phyloP scores from a whole-genome alignment of 345 rosid genomes.

The Microcos paniculata region DNA sequence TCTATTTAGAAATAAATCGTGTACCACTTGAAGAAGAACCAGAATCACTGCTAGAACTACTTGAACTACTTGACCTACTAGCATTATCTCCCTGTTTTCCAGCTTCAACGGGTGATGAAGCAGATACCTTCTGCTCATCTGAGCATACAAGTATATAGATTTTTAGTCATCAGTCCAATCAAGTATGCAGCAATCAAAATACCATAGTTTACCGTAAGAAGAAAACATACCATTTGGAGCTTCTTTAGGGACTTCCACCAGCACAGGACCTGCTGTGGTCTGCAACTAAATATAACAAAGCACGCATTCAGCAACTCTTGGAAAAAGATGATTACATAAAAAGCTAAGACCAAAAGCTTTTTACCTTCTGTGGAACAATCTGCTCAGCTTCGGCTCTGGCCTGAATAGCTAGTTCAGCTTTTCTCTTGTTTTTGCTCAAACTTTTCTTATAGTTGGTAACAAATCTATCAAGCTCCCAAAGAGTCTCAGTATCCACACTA shows the following conservation, averaged over 20 bases:
- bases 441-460: constrained; percentile 93
- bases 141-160: constrained; percentile 8
- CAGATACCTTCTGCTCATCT: constrained; percentile 11
- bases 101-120: constrained; percentile 50
- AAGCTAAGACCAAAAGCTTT: constrained; percentile 13
- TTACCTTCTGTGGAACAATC: constrained; percentile 63
- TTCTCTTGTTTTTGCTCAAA: constrained; percentile 94
- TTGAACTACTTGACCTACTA: constrained; percentile 90
- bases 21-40: constrained; percentile 98
- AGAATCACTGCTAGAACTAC: constrained; percentile 95
- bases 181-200: neutral
- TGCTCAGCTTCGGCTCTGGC: constrained; percentile 72
- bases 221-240: constrained; percentile 52
- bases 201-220: neutral
- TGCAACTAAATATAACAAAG: constrained; percentile 30
- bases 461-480: constrained; percentile 99
- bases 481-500: constrained; percentile 93
- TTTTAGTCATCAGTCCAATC: constrained; percentile 14
- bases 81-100: constrained; percentile 60
- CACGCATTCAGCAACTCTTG: neutral
- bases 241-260: constrained; percentile 51
- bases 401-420: constrained; percentile 84
- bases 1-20: neutral
- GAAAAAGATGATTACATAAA: neutral
- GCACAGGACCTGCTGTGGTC: constrained; percentile 38